Conservation (phyloP, 2,329 filamentous ascomycete species). For the Torrubiellomyces zombiae region DNA sequence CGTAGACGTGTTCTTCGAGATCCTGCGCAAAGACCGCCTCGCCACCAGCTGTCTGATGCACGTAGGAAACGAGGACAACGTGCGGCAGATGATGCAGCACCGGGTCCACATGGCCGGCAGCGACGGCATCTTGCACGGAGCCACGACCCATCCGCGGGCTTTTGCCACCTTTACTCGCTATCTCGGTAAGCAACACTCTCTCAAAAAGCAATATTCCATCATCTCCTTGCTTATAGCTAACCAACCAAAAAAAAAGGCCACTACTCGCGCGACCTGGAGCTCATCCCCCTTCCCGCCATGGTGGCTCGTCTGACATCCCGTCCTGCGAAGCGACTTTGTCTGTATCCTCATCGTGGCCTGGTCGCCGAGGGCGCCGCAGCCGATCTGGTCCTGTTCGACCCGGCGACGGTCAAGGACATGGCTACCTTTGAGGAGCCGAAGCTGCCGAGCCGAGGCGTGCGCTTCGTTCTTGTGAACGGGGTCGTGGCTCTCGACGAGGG, state of each 20-base stretch:
- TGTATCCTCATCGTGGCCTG: slow-evolving; percentile 8
- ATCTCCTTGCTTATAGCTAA: too few relatives aligned
- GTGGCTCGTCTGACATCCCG: slow-evolving; percentile 9
- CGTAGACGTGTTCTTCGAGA: slow-evolving; percentile 9
- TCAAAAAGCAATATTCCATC: not conserved
- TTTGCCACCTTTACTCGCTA: slow-evolving; percentile 11
- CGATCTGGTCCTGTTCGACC: slow-evolving; percentile 9
- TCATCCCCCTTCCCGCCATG: slow-evolving; percentile 8
- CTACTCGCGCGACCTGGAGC: slow-evolving; percentile 8
- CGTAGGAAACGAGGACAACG: slow-evolving; percentile 10
- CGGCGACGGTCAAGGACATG: slow-evolving; percentile 7
- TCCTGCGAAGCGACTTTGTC: slow-evolving; percentile 8
- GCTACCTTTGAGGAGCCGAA: slow-evolving; percentile 9
- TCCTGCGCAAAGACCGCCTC: slow-evolving; percentile 8
- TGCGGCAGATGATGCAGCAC: slow-evolving; percentile 10
- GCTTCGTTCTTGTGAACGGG: slow-evolving; percentile 9
- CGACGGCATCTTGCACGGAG: slow-evolving; percentile 10
- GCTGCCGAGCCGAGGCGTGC: slow-evolving; percentile 7
- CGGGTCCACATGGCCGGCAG: slow-evolving; percentile 10
- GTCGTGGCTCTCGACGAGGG: slow-evolving; percentile 8
- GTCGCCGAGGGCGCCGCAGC: slow-evolving; percentile 9
- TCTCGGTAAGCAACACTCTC: slow-evolving; percentile 5
- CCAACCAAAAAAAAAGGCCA: slow-evolving; percentile 8
- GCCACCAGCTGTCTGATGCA: slow-evolving; percentile 10
- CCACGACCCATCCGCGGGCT: slow-evolving; percentile 9